Conservation (phyloP, 225 moss, liverwort and hornwort species). For the Antitrichia curtipendula region DNA sequence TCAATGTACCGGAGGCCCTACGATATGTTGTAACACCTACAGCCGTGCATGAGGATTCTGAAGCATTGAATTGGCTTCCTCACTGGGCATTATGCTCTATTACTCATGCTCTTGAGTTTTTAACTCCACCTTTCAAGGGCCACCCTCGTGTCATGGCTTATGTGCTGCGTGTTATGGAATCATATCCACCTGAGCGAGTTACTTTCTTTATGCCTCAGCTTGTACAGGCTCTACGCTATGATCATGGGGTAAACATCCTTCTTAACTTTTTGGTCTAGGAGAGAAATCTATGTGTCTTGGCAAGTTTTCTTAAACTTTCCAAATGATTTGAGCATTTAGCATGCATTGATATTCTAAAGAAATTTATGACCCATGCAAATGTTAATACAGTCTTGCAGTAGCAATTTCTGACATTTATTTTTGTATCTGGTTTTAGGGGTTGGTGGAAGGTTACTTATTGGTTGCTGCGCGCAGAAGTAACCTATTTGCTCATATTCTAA, state of each 20-base stretch:
- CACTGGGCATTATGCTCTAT: slow-evolving; percentile 85
- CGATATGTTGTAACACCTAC: slow-evolving; percentile 65
- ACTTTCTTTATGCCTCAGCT: slow-evolving; percentile 98
- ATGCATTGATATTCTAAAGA: neutral
- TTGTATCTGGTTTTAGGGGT: slow-evolving; percentile 34
- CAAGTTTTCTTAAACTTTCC: neutral
- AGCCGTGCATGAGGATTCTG: slow-evolving; percentile 61
- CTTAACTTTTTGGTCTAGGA: neutral
- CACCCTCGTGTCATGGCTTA: slow-evolving; percentile 84
- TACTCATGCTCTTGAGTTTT: slow-evolving; percentile 67
- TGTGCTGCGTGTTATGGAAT: slow-evolving; percentile 78
- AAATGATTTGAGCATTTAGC: neutral
- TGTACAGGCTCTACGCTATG: slow-evolving; percentile 80
- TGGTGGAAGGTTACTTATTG: slow-evolving; percentile 81
- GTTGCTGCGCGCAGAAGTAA: slow-evolving; percentile 68
- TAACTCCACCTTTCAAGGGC: slow-evolving; percentile 76
- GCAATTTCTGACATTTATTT: neutral
- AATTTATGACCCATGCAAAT: neutral
- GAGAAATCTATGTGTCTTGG: neutral
- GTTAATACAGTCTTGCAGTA: neutral
- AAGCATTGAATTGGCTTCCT: slow-evolving; percentile 60
- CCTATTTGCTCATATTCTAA: slow-evolving; percentile 76
- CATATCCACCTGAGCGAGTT: slow-evolving; percentile 78
- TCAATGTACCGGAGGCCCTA: slow-evolving; percentile 58
- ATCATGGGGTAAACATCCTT: slow-evolving; percentile 45